phyloP scores from a whole-genome alignment of 2,329 filamentous ascomycete species.

The Verticillium nubilum region DNA sequence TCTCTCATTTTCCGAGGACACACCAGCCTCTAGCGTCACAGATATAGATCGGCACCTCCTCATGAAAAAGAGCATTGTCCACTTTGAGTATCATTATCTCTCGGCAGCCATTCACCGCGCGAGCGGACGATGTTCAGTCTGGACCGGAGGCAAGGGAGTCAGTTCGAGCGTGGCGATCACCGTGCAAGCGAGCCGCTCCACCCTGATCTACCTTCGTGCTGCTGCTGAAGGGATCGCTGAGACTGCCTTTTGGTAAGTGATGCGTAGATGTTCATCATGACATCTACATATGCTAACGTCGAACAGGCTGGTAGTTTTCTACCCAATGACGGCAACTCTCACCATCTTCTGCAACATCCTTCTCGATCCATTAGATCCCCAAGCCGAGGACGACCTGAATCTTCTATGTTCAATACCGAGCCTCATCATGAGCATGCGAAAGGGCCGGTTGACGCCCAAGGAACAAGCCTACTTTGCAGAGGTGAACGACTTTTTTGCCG shows the following conservation, averaged over 20 bases:
- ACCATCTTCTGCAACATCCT: constrained; percentile 51
- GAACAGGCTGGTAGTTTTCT: constrained; percentile 48
- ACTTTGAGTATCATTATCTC: constrained; percentile 51
- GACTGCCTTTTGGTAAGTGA: constrained; percentile 43
- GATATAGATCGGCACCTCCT: constrained; percentile 23
- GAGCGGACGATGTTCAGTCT: constrained; percentile 43
- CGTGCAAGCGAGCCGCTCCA: constrained; percentile 50
- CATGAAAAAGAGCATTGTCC: constrained; percentile 42
- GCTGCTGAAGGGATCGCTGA: constrained; percentile 35
- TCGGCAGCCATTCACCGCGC: constrained; percentile 50
- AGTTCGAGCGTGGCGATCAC: constrained; percentile 47
- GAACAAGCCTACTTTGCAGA: constrained; percentile 34
- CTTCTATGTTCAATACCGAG: constrained; percentile 35
- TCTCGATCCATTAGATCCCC: constrained; percentile 35
- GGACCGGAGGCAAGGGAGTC: constrained; percentile 32
- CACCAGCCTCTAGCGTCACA: constrained; percentile 4
- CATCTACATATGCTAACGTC: neutral
- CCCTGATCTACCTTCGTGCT: constrained; percentile 39
- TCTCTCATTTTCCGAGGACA: constrained; percentile 33
- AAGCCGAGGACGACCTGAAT: constrained; percentile 38
- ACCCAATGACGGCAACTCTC: constrained; percentile 48
- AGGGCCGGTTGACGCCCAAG: constrained; percentile 18
- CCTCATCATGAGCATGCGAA: constrained; percentile 35
- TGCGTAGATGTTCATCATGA: neutral
- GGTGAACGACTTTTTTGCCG: constrained; percentile 36